phyloP scores from a whole-genome alignment of 2,329 filamentous ascomycete genomes.

The Penicillium sp. region DNA sequence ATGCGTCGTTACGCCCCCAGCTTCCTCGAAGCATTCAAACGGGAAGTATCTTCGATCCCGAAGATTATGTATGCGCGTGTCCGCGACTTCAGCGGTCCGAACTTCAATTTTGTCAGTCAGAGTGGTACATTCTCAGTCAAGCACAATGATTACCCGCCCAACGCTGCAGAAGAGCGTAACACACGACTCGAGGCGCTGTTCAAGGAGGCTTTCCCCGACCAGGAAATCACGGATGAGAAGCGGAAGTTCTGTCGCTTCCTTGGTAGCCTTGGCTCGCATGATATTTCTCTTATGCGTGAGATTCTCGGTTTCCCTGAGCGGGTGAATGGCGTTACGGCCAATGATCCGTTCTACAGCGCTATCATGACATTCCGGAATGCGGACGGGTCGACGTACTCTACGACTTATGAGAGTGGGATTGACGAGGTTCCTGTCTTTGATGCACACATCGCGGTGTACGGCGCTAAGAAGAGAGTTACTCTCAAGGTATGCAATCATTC shows the following conservation, averaged over 20 bases:
- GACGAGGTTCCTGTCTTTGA: constrained; percentile 18
- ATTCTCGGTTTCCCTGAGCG: constrained; percentile 13
- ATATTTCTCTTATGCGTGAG: constrained; percentile 20
- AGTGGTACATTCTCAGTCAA: constrained; percentile 17
- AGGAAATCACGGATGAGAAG: constrained; percentile 15
- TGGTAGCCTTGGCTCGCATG: constrained; percentile 17
- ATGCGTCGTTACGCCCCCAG: constrained; percentile 19
- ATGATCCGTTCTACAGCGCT: constrained; percentile 19
- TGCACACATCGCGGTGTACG: constrained; percentile 16
- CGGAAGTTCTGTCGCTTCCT: constrained; percentile 18
- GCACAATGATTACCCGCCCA: constrained; percentile 9
- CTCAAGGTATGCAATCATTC: constrained; percentile 5
- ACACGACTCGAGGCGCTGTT: constrained; percentile 11
- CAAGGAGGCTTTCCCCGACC: constrained; percentile 12
- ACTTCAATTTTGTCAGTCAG: constrained; percentile 15
- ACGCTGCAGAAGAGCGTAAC: constrained; percentile 10
- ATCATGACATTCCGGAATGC: constrained; percentile 16
- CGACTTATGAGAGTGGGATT: constrained; percentile 20
- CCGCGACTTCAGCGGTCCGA: constrained; percentile 18
- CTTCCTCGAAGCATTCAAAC: constrained; percentile 17
- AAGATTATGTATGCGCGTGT: constrained; percentile 17
- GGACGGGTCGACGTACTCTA: constrained; percentile 12
- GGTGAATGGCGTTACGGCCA: constrained; percentile 10
- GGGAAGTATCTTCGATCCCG: constrained; percentile 12
- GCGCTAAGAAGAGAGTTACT: constrained; percentile 15